phyloP scores from a whole-genome alignment of 148 eudicot genomes.

The Rhododendron mucronatum region DNA sequence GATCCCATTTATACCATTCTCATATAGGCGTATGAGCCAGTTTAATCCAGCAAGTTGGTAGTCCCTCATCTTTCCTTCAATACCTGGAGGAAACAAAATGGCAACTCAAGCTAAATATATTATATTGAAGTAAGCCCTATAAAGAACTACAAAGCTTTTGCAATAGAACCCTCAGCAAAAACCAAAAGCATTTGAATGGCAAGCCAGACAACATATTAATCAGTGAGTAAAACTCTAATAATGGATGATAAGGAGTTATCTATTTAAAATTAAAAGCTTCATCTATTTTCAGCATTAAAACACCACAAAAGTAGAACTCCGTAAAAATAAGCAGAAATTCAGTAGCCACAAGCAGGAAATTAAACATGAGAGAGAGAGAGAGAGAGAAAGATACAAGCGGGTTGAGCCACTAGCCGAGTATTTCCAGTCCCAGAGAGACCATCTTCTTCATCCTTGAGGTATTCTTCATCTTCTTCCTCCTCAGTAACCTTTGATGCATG shows the following conservation, averaged over 20 bases:
- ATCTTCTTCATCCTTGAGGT: constrained; percentile 88
- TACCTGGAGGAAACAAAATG: constrained; percentile 42
- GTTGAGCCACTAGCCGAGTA: constrained; percentile 82
- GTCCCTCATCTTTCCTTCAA: constrained; percentile 98
- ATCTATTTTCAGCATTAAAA: background rate
- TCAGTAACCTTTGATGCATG: constrained; percentile 98
- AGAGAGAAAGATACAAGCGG: constrained; percentile 56
- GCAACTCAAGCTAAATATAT: background rate
- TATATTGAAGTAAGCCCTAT: background rate
- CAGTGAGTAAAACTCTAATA: background rate
- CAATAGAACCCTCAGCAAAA: background rate
- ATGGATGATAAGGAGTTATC: background rate
- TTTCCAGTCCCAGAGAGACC: constrained; percentile 66
- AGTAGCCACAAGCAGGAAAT: background rate
- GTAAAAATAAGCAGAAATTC: background rate
- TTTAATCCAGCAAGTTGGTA: constrained; percentile 98
- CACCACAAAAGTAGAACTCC: background rate
- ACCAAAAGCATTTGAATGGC: background rate
- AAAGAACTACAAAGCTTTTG: background rate
- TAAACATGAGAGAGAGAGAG: background rate
- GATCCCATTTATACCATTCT: constrained; percentile 99
- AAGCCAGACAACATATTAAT: background rate
- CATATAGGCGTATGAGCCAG: constrained; percentile 93
- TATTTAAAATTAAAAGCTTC: background rate
- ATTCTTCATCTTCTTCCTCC: constrained; percentile 97